A percentile compares a stretch with the other conserved stretches of the same genome.
Conservation (phyloP, 129 eudicot genomes). For the Heracleum sosnowskyi region DNA sequence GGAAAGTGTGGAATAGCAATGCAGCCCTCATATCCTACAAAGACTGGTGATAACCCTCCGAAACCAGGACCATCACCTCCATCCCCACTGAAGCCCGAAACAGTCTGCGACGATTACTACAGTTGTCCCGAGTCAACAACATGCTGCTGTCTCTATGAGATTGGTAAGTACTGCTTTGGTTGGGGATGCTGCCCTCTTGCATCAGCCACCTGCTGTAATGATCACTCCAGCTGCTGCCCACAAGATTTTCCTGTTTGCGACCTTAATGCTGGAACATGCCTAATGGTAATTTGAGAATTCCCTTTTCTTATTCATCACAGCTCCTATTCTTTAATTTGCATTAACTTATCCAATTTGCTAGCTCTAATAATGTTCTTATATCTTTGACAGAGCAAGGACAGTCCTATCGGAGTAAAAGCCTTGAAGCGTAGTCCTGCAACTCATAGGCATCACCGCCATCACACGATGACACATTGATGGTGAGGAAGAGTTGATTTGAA, state of each 20-base stretch:
- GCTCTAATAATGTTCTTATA: neutral
- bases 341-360: neutral
- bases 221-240: conserved; percentile 86
- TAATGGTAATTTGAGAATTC: conserved; percentile 25
- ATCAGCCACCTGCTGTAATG: conserved; percentile 83
- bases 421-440: conserved; percentile 56
- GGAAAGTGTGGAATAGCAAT: conserved; percentile 90
- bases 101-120: conserved; percentile 63
- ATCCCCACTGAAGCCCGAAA: conserved; percentile 52
- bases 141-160: conserved; percentile 77
- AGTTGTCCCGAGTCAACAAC: conserved; percentile 62
- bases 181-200: conserved; percentile 94
- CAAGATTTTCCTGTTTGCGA: conserved; percentile 77
- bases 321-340: no score
- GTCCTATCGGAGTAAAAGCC: neutral
- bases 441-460: neutral
- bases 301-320: neutral
- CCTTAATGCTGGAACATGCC: conserved; percentile 61
- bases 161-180: conserved; percentile 53
- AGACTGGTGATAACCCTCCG: conserved; percentile 68
- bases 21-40: conserved; percentile 63
- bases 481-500: no score
- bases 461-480: no score
- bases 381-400: conserved; percentile 18
- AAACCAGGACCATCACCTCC: conserved; percentile 82